phyloP scores from a whole-genome alignment of 2,329 filamentous ascomycete species.

The Colletotrichum sp. region DNA sequence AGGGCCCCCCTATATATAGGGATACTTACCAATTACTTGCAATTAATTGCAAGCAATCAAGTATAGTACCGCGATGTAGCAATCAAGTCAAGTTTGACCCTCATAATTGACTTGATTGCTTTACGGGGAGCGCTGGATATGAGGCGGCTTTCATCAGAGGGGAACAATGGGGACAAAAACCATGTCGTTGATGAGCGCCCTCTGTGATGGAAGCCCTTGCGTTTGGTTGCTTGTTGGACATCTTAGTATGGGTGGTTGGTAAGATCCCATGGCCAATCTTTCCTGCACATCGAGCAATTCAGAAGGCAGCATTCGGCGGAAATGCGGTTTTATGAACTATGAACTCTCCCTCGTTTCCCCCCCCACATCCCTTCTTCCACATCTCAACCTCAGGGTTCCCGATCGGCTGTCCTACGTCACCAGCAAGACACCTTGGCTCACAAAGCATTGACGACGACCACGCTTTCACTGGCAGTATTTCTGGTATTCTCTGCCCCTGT shows the following conservation, averaged over 20 bases:
- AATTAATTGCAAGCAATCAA: too few relatives aligned
- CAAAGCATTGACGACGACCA: background rate
- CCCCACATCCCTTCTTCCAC: background rate
- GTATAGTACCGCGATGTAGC: too few relatives aligned
- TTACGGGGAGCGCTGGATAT: too few relatives aligned
- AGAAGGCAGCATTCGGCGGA: background rate
- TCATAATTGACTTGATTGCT: too few relatives aligned
- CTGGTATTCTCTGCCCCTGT: background rate
- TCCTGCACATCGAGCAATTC: background rate
- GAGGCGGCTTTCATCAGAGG: background rate
- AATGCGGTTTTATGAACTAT: background rate
- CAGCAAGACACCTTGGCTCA: background rate
- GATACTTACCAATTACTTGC: too few relatives aligned
- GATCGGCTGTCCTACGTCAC: background rate
- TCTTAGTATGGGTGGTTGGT: background rate
- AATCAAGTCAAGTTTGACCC: too few relatives aligned
- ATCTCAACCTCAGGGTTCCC: background rate
- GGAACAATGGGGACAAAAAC: background rate
- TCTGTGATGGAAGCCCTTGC: background rate
- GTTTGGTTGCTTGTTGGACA: background rate
- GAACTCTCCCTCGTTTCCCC: too few relatives aligned
- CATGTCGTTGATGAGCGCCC: too few relatives aligned
- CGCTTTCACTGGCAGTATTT: background rate
- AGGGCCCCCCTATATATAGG: too few relatives aligned
- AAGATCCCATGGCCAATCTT: too few relatives aligned